Evolutionary conservation across 768 basidiomycete species (phyloP), one percentile per base, ranked within the genome.

Genomic region (Serendipita sp.): DNA sequence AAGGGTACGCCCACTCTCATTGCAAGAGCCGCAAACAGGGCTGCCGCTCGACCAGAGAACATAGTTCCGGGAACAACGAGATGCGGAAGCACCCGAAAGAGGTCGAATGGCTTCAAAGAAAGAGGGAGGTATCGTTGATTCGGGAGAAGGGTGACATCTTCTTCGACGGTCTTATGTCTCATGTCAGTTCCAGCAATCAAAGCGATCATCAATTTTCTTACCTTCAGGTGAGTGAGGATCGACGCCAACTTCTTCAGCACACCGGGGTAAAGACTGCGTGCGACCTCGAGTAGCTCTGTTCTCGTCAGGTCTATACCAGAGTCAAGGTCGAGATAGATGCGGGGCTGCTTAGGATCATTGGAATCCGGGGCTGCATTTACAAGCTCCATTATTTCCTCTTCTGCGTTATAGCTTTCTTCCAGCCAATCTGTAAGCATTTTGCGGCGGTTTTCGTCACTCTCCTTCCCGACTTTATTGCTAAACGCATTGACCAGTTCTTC

Each of bases 241-340:
- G 65, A 64, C 2, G 70, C 69, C 23, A 72, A 64, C 48, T 71
- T 71, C 62, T 70, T 69, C 63, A 72, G 45, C 5, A 72, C 69
- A 3, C 64, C 68, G 13, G 67, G 36, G 29, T 71, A 68, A 62
- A 68, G 71, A 64, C 68, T 71, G n/a, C 69, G 65, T 27, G 72
- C 70, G n/a, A 70, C 72, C 18, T 72, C 72, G 16, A 72, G 63
- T 29, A 72, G 71, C 64, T 71, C 71, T 2, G 66, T 69, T 33
- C 72, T 67, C 11, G 71, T 69, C 18, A 72, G 64, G 11, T 70
- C 67, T 33, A 72, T 68, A 46, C 69, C 68, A 10, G 72, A 67
- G 65, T 71, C 72, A 15, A 72, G 68, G 66, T 72, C 71, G 3
- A 72, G 66, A 55, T 72, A 72, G 29, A 71, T 70, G 67, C 67